Conservation (phyloP, 345 rosid genomes). For the Cardamine chenopodiifolia region DNA sequence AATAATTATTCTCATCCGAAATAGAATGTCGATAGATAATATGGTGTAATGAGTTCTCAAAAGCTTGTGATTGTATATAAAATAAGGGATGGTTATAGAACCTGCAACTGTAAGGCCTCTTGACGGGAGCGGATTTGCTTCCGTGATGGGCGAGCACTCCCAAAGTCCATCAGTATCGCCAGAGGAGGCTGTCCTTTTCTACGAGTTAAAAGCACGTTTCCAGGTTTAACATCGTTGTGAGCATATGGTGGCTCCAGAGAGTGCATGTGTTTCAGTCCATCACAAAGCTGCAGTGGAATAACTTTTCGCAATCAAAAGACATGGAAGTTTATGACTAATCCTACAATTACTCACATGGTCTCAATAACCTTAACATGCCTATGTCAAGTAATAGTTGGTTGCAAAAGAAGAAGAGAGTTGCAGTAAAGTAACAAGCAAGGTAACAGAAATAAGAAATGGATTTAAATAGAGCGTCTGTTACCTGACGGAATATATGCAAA, state of each 20-base stretch:
- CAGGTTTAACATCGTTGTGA: slow-evolving; percentile 99
- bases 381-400: not conserved
- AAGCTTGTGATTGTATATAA: not conserved
- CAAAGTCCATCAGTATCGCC: slow-evolving; percentile 97
- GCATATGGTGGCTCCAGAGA: slow-evolving; percentile 90
- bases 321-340: slow-evolving; percentile 3
- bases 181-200: slow-evolving; percentile 83
- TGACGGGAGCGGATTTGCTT: slow-evolving; percentile 86
- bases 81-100: slow-evolving; percentile 36
- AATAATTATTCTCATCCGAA: not conserved
- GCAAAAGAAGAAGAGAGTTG: slow-evolving; percentile 9
- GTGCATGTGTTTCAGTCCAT: slow-evolving; percentile 97
- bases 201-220: slow-evolving; percentile 69
- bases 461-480: slow-evolving; percentile 24
- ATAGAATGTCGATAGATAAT: not conserved
- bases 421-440: not conserved
- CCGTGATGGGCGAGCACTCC: slow-evolving; percentile 88
- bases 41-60: not conserved
- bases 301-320: slow-evolving; percentile 27
- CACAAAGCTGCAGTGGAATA: slow-evolving; percentile 70
- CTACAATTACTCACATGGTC: not conserved
- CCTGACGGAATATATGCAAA: slow-evolving; percentile 94
- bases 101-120: slow-evolving; percentile 96
- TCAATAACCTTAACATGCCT: not conserved
- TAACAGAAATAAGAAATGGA: slow-evolving; percentile 4